Evolutionary conservation across 345 rosid species (phyloP).

Genomic region (Brassica nigra): DNA sequence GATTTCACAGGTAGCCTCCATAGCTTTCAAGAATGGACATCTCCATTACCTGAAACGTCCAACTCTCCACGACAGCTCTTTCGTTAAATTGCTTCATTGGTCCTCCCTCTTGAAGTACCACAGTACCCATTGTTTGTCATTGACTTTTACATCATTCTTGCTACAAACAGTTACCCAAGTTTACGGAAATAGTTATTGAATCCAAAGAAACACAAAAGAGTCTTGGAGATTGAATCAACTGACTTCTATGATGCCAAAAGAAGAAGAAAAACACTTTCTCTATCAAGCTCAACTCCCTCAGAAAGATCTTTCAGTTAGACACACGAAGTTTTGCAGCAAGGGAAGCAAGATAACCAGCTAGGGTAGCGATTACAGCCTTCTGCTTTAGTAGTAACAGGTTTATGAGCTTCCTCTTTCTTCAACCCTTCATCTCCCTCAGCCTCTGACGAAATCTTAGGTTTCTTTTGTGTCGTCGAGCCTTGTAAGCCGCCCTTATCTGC

Average conservation of each 20-base stretch:
- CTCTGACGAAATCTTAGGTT: conserved; percentile 28
- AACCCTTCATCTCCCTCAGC: conserved; percentile 16
- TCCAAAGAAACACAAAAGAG: too few relatives aligned
- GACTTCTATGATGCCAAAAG: too few relatives aligned
- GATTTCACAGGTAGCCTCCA: conserved; percentile 91
- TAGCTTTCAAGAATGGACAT: conserved; percentile 62
- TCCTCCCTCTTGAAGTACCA: conserved; percentile 43
- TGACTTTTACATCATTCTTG: too few relatives aligned
- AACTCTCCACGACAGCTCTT: conserved; percentile 39
- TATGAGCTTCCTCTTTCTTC: conserved; percentile 25
- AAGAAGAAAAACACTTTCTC: too few relatives aligned
- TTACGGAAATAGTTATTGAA: too few relatives aligned
- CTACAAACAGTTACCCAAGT: too few relatives aligned
- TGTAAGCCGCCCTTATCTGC: conserved; percentile 39
- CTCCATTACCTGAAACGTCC: conserved; percentile 32
- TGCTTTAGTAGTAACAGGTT: conserved; percentile 22
- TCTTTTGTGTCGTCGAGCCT: conserved; percentile 6
- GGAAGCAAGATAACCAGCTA: conserved; percentile 61
- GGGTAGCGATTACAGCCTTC: conserved; percentile 19
- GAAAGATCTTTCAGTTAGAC: conserved; percentile 4
- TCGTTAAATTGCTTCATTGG: conserved; percentile 49
- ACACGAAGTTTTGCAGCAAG: conserved; percentile 50
- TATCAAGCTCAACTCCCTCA: not conserved
- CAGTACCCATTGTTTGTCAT: too few relatives aligned
- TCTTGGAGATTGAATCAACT: too few relatives aligned